Evolutionary conservation across 1,284 basidiomycete genomes (phyloP).

Genomic region (Caloboletus inedulis): DNA sequence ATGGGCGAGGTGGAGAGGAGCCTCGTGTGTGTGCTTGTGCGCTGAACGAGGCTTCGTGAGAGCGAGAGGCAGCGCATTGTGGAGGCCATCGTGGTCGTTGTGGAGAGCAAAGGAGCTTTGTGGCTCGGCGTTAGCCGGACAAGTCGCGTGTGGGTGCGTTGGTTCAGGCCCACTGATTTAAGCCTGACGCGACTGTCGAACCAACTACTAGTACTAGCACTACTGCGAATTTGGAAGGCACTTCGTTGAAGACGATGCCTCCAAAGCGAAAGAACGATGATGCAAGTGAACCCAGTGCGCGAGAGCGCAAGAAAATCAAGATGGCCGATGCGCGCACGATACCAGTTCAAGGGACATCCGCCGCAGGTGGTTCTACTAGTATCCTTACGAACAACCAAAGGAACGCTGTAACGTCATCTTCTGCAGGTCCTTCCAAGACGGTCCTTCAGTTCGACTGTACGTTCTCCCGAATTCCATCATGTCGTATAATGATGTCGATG

Average conservation of each 20-base stretch:
- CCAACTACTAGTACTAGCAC: background rate
- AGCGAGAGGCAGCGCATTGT: conserved; percentile 37
- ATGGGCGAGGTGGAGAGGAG: conserved; percentile 40
- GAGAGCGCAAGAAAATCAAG: conserved; percentile 68
- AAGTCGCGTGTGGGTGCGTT: background rate
- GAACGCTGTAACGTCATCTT: conserved; percentile 27
- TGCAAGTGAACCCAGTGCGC: conserved; percentile 39
- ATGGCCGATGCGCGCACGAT: conserved; percentile 64
- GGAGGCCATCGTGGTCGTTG: conserved; percentile 37
- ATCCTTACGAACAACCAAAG: conserved; percentile 17
- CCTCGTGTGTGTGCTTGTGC: conserved; percentile 26
- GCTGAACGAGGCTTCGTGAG: conserved; percentile 24
- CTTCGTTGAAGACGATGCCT: conserved; percentile 36
- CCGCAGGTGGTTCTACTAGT: conserved; percentile 12
- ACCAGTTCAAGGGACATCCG: conserved; percentile 47
- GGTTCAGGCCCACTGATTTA: no score
- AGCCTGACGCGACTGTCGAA: background rate
- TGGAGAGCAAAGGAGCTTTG: background rate
- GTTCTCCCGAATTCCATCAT: conserved; percentile 3
- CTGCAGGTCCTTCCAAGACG: conserved; percentile 39
- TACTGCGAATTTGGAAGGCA: background rate
- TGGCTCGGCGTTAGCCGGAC: conserved; percentile 28
- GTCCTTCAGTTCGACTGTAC: conserved; percentile 40
- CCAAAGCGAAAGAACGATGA: conserved; percentile 51
- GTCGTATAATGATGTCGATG: background rate